Base-by-base conservation (phyloP, 352 stramenopile species). In the Phytophthora hibernalis region DNA sequence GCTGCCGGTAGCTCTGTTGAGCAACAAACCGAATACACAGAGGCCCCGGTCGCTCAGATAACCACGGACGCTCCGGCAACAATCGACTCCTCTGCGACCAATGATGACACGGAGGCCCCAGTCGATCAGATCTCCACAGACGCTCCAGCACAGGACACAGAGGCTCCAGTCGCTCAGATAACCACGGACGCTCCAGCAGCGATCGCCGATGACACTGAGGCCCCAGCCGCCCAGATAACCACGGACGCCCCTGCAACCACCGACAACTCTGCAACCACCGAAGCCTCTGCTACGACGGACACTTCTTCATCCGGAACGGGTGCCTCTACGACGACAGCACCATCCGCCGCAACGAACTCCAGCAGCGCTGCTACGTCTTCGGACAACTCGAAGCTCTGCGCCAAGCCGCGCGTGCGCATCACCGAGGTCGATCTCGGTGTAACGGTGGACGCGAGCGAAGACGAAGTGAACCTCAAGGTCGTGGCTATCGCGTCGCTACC, bases 391-490 rank as follows among this genome's bases (percentile, higher is more conserved):
- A 57, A 57, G 21, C 51, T 57, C 31, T 63, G 55, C 33, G 31
- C 30, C 31, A 55, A 68, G 31, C 44, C 55, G 15, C 55, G 55
- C 22, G 31, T 63, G 10, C 44, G n/a, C 15, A 55, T 63, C 44
- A 55, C 55, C 5, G 55, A 55, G 16, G 55, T 63, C 1, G 22
- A 63, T 40, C n/a, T 63, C 15, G 55, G 55, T 33, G 55, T 33
- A 0, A 30, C 55, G n/a, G 55, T 63, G 24, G 55, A 63, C 15
- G 24, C 48, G 7, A 63, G 38, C 55, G 55, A 63, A 48, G 55
- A 63, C 16, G 55, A 63, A 30, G 55, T 44, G 5, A 44, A 31
- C 31, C 33, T 63, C 18, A 63, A 63, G 55, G 55, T 63, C 15
- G 44, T 63, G 2, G 55, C 55, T 31, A 63, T 63, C 22, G 47